Evolutionary conservation across 257 asterid species (phyloP).

Genomic region (Oldenlandia corymbosa): DNA sequence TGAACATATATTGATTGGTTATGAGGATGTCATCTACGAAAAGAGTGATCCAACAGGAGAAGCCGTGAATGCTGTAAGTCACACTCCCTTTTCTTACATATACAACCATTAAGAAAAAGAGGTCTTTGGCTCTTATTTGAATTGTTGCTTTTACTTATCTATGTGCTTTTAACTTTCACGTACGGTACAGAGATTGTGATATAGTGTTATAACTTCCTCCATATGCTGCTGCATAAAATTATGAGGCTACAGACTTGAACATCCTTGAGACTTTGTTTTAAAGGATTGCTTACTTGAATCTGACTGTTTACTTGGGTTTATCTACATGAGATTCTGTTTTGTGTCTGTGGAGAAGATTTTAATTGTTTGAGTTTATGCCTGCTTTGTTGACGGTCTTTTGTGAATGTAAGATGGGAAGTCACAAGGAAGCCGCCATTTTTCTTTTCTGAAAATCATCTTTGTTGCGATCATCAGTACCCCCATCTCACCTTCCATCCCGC

Average conservation of each 20-base stretch:
- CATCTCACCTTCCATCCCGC: conserved; percentile 15
- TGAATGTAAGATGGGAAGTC: neutral
- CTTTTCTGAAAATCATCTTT: neutral
- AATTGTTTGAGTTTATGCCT: neutral
- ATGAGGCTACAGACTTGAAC: neutral
- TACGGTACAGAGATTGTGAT: neutral
- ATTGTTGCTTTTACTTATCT: neutral
- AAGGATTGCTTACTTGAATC: neutral
- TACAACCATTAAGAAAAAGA: too few species aligned
- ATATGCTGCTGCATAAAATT: neutral
- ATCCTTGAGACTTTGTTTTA: neutral
- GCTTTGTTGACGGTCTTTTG: too few species aligned
- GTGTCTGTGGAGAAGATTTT: neutral
- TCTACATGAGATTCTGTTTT: neutral
- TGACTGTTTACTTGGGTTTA: neutral
- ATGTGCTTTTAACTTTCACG: neutral
- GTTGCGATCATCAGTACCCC: neutral
- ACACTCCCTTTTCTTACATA: too few species aligned
- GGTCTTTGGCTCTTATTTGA: conserved; percentile 12
- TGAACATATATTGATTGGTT: conserved; percentile 39
- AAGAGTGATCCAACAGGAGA: conserved; percentile 62
- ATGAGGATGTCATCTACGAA: conserved; percentile 59
- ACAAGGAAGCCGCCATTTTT: neutral
- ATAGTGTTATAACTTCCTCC: too few species aligned
- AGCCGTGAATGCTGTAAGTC: conserved; percentile 86